A percentile compares a stretch with the other conserved stretches of the same genome.
These are phyloP conservation scores for Diaporthe citri DNA, from an alignment of 2,329 filamentous ascomycete genomes.

Conservation along the genomic window DNA sequence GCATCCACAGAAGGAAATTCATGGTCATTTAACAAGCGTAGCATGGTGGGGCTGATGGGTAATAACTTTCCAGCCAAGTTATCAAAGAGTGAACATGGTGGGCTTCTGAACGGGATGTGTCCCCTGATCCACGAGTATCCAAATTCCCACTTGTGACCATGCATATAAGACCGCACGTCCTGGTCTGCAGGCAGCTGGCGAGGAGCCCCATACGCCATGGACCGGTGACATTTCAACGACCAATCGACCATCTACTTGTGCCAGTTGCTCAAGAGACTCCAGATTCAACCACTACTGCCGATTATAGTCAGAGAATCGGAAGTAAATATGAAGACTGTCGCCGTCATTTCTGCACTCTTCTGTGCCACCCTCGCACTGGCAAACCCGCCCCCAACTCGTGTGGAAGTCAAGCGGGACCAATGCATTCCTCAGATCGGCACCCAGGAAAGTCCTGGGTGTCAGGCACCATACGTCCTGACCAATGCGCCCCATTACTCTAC, in stretches of 20 bases:
- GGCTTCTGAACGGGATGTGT: background rate
- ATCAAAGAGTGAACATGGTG: too few species aligned
- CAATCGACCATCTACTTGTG: background rate
- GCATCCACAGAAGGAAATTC: background rate
- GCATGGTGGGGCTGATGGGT: background rate
- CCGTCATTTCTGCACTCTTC: background rate
- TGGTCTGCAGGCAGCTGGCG: too few species aligned
- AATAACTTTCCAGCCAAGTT: background rate
- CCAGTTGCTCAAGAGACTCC: background rate
- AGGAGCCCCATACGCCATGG: too few species aligned
- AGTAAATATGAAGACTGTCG: background rate
- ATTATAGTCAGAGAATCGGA: background rate
- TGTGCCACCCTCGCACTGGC: background rate
- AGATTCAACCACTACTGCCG: background rate
- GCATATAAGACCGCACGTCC: background rate
- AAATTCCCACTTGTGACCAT: accelerated
- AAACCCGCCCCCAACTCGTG: background rate
- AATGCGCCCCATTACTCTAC: background rate
- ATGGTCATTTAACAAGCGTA: background rate
- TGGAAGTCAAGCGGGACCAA: background rate
- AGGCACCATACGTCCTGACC: background rate
- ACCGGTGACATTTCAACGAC: background rate
- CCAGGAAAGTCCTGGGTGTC: background rate
- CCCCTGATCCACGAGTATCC: background rate
- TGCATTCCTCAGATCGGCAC: background rate